These are phyloP conservation scores for Hypomyces rosellus DNA, from an alignment of 2,329 filamentous ascomycete genomes.

Conservation along the genomic window DNA sequence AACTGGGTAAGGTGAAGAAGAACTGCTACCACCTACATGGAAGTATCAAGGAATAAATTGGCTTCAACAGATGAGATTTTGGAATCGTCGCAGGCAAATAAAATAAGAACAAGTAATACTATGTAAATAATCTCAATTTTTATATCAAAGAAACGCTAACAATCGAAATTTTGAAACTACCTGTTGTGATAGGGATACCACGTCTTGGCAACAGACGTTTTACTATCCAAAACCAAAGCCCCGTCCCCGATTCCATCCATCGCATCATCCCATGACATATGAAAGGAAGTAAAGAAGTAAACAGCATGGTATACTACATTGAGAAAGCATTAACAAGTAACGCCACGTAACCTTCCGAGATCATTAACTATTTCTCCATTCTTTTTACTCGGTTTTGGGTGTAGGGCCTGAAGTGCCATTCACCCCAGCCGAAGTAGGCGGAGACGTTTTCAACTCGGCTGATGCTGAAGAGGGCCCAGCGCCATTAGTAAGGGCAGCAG, in stretches of 20 bases:
- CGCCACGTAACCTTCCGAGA: slow-evolving; percentile 19
- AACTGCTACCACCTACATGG: too few species aligned
- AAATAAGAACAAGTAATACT: not conserved
- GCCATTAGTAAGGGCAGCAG: slow-evolving; percentile 34
- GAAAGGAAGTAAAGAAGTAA: slow-evolving; percentile 13
- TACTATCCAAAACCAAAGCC: slow-evolving; percentile 24
- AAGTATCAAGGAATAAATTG: too few species aligned
- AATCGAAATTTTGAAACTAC: slow-evolving; percentile 7
- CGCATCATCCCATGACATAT: slow-evolving; percentile 17
- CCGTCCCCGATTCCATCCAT: slow-evolving; percentile 8
- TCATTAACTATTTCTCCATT: slow-evolving; percentile 17
- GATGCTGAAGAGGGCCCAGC: slow-evolving; percentile 42
- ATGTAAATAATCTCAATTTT: not conserved
- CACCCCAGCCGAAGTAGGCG: slow-evolving; percentile 41
- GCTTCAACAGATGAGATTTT: too few species aligned
- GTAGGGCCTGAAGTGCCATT: slow-evolving; percentile 37
- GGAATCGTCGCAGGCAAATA: not conserved
- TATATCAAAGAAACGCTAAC: not conserved
- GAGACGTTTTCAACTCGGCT: slow-evolving; percentile 44
- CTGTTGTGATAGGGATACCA: slow-evolving; percentile 18
- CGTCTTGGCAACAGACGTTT: slow-evolving; percentile 18
- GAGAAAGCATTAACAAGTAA: slow-evolving; percentile 12
- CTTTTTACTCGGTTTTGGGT: slow-evolving; percentile 40
- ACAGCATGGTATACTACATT: slow-evolving; percentile 18
- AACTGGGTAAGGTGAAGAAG: too few species aligned